phyloP scores from a whole-genome alignment of 73 alveolate species.

The Diophrys sp. region DNA sequence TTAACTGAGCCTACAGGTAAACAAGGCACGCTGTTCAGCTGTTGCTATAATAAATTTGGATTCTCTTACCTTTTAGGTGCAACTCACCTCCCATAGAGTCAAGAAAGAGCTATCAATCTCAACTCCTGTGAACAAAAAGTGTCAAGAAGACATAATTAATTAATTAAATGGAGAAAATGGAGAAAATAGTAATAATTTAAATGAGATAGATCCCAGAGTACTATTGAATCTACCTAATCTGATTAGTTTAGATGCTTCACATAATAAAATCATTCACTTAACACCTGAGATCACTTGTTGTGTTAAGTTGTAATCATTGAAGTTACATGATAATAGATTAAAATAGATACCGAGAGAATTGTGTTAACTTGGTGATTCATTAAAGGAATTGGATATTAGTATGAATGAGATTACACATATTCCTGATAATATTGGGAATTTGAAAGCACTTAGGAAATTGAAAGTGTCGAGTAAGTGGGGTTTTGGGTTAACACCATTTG shows the following conservation, averaged over 20 bases:
- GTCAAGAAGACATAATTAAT: too few species aligned
- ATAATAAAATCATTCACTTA: not conserved
- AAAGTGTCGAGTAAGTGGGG: constrained; percentile 40
- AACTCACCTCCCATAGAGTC: too few species aligned
- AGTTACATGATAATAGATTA: constrained; percentile 22
- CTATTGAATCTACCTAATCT: not conserved
- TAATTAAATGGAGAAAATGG: not conserved
- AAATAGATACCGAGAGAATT: not conserved
- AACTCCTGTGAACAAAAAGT: too few species aligned
- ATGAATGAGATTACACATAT: constrained; percentile 29
- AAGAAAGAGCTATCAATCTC: too few species aligned
- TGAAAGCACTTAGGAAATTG: constrained; percentile 21
- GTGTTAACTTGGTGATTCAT: not conserved
- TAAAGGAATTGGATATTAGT: constrained; percentile 15
- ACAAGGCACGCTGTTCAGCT: too few species aligned
- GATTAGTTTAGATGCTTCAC: not conserved
- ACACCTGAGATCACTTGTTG: not conserved
- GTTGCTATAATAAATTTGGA: too few species aligned
- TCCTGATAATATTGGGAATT: constrained; percentile 16
- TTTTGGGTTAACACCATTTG: constrained; percentile 19
- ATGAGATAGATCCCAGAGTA: not conserved
- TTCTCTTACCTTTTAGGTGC: too few species aligned
- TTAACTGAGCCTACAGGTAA: too few species aligned
- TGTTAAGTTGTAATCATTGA: constrained; percentile 8
- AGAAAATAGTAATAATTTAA: too few species aligned